These are phyloP conservation scores for Aspergillus oerlinghausenensis DNA, from an alignment of 2,329 filamentous ascomycete species.

Conservation along the genomic window DNA sequence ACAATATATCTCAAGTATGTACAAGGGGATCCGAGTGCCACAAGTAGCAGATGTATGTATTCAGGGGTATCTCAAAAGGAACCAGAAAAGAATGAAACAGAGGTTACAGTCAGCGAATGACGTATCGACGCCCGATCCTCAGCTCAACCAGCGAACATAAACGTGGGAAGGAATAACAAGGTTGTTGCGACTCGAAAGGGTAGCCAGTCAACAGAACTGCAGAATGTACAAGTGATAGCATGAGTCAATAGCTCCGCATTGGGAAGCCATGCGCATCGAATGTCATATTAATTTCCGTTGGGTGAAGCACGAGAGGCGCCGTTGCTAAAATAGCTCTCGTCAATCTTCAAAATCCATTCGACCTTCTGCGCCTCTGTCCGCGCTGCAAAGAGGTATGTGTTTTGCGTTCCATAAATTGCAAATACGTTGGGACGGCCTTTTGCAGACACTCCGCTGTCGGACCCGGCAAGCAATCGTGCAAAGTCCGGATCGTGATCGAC, in stretches of 20 bases:
- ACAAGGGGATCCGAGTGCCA: slow-evolving; percentile 28
- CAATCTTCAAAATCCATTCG: slow-evolving; percentile 94
- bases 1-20: slow-evolving; percentile 23
- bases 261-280: neutral
- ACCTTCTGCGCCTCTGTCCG: slow-evolving; percentile 87
- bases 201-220: neutral
- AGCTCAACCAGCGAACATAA: neutral
- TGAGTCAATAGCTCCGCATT: neutral
- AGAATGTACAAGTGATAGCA: neutral
- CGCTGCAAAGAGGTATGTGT: slow-evolving; percentile 91
- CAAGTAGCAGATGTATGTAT: slow-evolving; percentile 32
- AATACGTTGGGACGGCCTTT: slow-evolving; percentile 68
- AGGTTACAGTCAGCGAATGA: slow-evolving; percentile 10
- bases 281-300: slow-evolving; percentile 20
- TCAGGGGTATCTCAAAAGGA: slow-evolving; percentile 36
- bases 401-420: slow-evolving; percentile 88
- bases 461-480: slow-evolving; percentile 60
- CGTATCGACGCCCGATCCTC: slow-evolving; percentile 19
- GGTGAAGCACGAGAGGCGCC: slow-evolving; percentile 21
- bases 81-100: slow-evolving; percentile 18
- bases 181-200: neutral
- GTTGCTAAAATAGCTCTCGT: slow-evolving; percentile 66
- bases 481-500: slow-evolving; percentile 90
- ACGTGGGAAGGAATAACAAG: neutral
- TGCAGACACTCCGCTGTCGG: slow-evolving; percentile 32